These are phyloP conservation scores for Aspergillus bombycis DNA, from an alignment of 2,329 filamentous ascomycete genomes.

Conservation along the genomic window DNA sequence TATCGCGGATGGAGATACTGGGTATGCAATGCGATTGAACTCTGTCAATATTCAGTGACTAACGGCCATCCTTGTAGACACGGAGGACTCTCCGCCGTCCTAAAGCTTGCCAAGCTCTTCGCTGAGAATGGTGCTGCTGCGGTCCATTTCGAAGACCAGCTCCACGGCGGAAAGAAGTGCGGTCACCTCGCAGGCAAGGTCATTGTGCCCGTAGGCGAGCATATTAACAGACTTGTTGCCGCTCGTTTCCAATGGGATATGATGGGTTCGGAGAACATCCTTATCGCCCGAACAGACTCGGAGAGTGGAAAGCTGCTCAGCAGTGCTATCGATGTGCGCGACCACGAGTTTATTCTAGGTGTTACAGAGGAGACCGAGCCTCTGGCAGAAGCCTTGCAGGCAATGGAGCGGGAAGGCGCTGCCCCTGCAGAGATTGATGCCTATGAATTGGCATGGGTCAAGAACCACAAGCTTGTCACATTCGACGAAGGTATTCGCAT, in stretches of 20 bases:
- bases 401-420: conserved; percentile 82
- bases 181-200: conserved; percentile 96
- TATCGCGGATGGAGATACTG: conserved; percentile 93
- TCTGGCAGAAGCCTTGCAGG: conserved; percentile 83
- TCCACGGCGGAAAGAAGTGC: conserved; percentile 98
- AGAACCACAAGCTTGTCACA: conserved; percentile 78
- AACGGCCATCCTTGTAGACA: conserved; percentile 57
- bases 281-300: conserved; percentile 93
- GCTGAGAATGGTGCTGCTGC: conserved; percentile 95
- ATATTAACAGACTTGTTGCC: conserved; percentile 92
- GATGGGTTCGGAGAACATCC: conserved; percentile 93
- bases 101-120: conserved; percentile 96
- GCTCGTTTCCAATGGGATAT: conserved; percentile 97
- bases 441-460: conserved; percentile 87
- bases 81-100: conserved; percentile 85
- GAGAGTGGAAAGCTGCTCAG: conserved; percentile 90
- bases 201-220: conserved; percentile 87
- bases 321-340: conserved; percentile 87
- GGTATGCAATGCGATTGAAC: conserved; percentile 42
- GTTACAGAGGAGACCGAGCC: conserved; percentile 78
- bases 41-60: not conserved
- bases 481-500: conserved; percentile 73
- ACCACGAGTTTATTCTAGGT: conserved; percentile 96
- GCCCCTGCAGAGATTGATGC: conserved; percentile 78
- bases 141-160: conserved; percentile 96